phyloP scores from a whole-genome alignment of 768 basidiomycete genomes.

The Serendipita indica region DNA sequence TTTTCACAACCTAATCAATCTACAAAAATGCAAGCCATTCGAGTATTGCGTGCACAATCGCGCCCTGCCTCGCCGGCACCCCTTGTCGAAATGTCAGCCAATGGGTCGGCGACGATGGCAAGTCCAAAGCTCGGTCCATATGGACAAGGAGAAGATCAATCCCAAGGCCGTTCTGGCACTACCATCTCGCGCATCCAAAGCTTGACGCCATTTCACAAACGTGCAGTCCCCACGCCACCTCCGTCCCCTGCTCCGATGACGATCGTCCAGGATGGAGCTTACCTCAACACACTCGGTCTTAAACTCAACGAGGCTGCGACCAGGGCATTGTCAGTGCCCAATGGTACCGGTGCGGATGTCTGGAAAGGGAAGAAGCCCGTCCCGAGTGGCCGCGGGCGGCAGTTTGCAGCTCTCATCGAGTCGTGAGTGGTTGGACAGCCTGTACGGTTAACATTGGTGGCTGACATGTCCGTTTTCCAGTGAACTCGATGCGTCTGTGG shows the following conservation, averaged over 20 bases:
- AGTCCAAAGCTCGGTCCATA: not conserved
- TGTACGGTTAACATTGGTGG: constrained; percentile 7
- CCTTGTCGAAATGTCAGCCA: constrained; percentile 13
- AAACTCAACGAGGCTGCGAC: constrained; percentile 73
- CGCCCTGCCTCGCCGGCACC: constrained; percentile 45
- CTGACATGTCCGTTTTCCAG: constrained; percentile 27
- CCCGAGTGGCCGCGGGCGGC: constrained; percentile 55
- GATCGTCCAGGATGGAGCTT: constrained; percentile 63
- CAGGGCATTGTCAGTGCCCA: constrained; percentile 53
- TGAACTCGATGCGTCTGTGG: constrained; percentile 50
- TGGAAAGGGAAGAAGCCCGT: constrained; percentile 49
- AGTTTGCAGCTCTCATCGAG: constrained; percentile 52
- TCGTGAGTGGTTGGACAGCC: constrained; percentile 35
- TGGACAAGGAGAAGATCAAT: constrained; percentile 17
- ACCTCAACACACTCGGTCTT: constrained; percentile 58
- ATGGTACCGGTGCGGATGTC: constrained; percentile 40
- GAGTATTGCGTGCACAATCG: constrained; percentile 29
- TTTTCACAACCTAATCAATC: constrained; percentile 18
- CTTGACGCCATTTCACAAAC: constrained; percentile 42
- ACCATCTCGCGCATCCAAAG: constrained; percentile 11
- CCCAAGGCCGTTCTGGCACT: constrained; percentile 28
- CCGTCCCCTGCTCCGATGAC: constrained; percentile 22
- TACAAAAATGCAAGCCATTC: constrained; percentile 12
- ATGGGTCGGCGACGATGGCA: constrained; percentile 14
- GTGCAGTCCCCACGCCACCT: constrained; percentile 31